Evolutionary conservation across 1,284 basidiomycete species (phyloP).

Genomic region (Malassezia psittaci): DNA sequence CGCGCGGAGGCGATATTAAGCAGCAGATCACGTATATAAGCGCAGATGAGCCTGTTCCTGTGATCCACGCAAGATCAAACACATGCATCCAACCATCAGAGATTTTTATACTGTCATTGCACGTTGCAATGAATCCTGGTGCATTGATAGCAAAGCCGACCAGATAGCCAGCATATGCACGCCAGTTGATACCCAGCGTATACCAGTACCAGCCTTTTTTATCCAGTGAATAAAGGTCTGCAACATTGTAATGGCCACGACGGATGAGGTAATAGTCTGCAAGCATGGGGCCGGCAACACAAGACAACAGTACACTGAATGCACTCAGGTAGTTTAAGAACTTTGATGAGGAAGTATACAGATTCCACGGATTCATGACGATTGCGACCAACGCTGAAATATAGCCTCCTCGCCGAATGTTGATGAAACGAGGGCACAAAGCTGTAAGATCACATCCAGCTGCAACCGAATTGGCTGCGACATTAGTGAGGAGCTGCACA

Average conservation of each 20-base stretch:
- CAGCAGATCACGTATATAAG: slow-evolving; percentile 2
- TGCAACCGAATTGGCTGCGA: slow-evolving; percentile 72
- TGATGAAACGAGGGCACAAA: slow-evolving; percentile 64
- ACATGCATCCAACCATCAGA: slow-evolving; percentile 4
- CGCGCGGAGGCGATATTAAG: not conserved
- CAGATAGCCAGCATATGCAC: slow-evolving; percentile 63
- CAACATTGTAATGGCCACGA: slow-evolving; percentile 61
- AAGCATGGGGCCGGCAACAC: slow-evolving; percentile 49
- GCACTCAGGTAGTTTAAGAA: slow-evolving; percentile 75
- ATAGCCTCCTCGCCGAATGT: slow-evolving; percentile 73
- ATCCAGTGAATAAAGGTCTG: slow-evolving; percentile 58
- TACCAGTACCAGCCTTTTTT: slow-evolving; percentile 59
- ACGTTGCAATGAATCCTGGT: slow-evolving; percentile 53
- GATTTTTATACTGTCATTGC: not conserved
- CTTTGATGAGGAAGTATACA: slow-evolving; percentile 63
- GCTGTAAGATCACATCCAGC: slow-evolving; percentile 77
- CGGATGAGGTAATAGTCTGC: slow-evolving; percentile 66
- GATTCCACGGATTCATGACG: slow-evolving; percentile 66
- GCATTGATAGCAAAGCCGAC: slow-evolving; percentile 71
- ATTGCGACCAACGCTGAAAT: slow-evolving; percentile 65
- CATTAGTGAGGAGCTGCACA: slow-evolving; percentile 56
- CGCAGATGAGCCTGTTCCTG: slow-evolving; percentile 5
- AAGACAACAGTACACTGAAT: slow-evolving; percentile 51
- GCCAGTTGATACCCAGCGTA: slow-evolving; percentile 57
- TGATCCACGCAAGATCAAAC: slow-evolving; percentile 10